Conservation (phyloP, 441 rosid species). For the Sinapis alba region DNA sequence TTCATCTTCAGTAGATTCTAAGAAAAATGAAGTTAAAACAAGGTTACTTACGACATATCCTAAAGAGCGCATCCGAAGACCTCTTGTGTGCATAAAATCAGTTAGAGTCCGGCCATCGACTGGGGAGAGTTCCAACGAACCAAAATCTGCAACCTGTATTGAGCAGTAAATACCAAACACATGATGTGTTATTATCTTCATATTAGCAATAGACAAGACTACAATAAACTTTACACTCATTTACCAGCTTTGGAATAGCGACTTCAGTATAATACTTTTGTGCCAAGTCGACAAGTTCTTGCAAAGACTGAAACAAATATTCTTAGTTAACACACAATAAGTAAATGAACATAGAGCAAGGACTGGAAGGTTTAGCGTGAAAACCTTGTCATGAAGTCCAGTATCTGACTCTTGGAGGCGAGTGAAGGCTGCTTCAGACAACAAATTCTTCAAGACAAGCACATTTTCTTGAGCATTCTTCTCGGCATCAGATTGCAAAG, state of each 20-base stretch:
- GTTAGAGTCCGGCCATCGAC: conserved; percentile 81
- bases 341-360: conserved; percentile 24
- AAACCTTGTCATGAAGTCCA: conserved; percentile 73
- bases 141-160: conserved; percentile 66
- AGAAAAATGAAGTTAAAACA: conserved; percentile 4
- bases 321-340: conserved; percentile 37
- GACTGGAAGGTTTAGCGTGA: neutral
- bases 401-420: conserved; percentile 69
- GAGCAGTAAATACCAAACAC: conserved; percentile 32
- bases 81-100: conserved; percentile 86
- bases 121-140: conserved; percentile 67
- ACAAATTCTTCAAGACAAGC: conserved; percentile 48
- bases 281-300: conserved; percentile 68
- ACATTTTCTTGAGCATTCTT: conserved; percentile 48
- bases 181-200: conserved; percentile 21
- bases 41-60: conserved; percentile 68
- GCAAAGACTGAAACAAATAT: conserved; percentile 57
- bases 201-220: conserved; percentile 19
- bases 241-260: conserved; percentile 78
- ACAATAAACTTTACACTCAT: conserved; percentile 22
- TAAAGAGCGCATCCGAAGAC: conserved; percentile 75
- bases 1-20: conserved; percentile 12
- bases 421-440: conserved; percentile 67
- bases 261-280: conserved; percentile 66
- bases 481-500: conserved; percentile 52